Evolutionary conservation across 179 eudicot species (phyloP).

Genomic region (Kewa caespitosa): DNA sequence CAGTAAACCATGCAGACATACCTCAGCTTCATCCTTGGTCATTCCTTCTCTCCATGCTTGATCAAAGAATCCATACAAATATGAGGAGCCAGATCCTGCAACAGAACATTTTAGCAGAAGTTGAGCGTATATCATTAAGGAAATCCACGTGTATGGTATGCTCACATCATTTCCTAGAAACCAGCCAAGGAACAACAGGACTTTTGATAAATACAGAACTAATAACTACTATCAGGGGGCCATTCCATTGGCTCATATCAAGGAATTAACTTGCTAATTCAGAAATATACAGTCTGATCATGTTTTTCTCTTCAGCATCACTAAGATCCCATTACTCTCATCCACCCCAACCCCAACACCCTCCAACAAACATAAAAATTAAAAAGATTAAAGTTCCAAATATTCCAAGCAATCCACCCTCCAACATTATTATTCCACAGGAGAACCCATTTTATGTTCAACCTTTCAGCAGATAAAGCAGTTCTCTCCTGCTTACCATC

Average conservation of each 20-base stretch:
- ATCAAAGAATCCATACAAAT: slow-evolving; percentile 94
- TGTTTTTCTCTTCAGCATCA: not conserved
- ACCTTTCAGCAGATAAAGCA: too few species aligned
- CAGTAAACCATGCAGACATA: slow-evolving; percentile 25
- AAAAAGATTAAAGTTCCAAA: too few species aligned
- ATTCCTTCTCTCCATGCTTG: slow-evolving; percentile 96
- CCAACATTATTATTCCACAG: too few species aligned
- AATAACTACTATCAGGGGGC: not conserved
- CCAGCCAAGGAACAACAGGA: not conserved
- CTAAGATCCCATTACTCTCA: not conserved
- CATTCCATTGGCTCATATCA: not conserved
- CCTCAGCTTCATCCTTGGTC: slow-evolving; percentile 98
- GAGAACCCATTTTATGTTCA: too few species aligned
- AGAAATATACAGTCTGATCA: not conserved
- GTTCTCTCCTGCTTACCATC: too few species aligned
- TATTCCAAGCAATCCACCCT: not conserved
- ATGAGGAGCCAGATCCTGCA: slow-evolving; percentile 91
- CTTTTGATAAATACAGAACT: not conserved
- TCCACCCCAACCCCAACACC: not conserved
- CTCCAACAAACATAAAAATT: not conserved
- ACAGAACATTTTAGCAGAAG: slow-evolving; percentile 2
- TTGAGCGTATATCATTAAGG: not conserved
- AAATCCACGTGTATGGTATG: not conserved
- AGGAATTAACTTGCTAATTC: not conserved
- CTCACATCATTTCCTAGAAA: not conserved